Percentiles rank a stretch among this genome's conserved stretches.
Conservation (phyloP, 495 filamentous ascomycete genomes). For the Trichodelitschia bisporula region DNA sequence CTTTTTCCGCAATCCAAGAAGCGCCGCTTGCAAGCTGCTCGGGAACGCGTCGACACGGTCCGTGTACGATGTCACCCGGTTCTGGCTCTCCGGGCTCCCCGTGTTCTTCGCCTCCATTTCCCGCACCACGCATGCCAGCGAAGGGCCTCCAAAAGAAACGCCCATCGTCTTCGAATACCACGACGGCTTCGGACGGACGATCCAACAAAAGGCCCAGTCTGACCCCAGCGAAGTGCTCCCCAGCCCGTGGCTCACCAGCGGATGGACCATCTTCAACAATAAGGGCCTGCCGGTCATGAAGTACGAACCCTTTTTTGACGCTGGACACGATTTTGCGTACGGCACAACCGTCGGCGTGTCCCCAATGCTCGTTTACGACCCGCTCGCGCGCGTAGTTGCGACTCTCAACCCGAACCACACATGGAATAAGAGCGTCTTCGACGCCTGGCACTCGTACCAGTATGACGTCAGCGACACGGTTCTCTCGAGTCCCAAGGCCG, state of each 20-base stretch:
- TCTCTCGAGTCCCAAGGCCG: conserved; percentile 6
- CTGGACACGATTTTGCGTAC: conserved; percentile 1
- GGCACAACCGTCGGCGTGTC: conserved; percentile 2
- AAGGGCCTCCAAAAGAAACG: too few relatives aligned
- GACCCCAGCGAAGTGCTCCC: too few relatives aligned
- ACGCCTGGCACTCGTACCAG: conserved; percentile 5
- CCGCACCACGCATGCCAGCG: too few relatives aligned
- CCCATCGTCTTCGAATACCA: too few relatives aligned
- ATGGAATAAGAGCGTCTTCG: conserved; percentile 8
- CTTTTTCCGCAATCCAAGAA: too few relatives aligned
- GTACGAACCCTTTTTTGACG: conserved; percentile 11
- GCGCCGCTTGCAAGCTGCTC: too few relatives aligned
- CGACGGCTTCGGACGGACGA: too few relatives aligned
- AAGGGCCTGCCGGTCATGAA: conserved; percentile 7
- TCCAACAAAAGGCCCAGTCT: too few relatives aligned
- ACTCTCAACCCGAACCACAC: conserved; percentile 6
- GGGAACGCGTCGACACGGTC: too few relatives aligned
- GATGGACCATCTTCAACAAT: conserved; percentile 11
- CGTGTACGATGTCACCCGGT: too few relatives aligned
- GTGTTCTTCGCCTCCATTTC: too few relatives aligned
- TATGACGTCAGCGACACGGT: conserved; percentile 12
- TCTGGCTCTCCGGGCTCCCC: too few relatives aligned
- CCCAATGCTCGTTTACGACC: conserved; percentile 6
- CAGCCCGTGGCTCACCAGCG: conserved; percentile 7
- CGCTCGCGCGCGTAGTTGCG: conserved; percentile 7